A percentile compares a stretch with the other conserved stretches of the same genome.
These are phyloP conservation scores for Penicillium rolfsii DNA, from an alignment of 2,329 filamentous ascomycete genomes.

Conservation along the genomic window DNA sequence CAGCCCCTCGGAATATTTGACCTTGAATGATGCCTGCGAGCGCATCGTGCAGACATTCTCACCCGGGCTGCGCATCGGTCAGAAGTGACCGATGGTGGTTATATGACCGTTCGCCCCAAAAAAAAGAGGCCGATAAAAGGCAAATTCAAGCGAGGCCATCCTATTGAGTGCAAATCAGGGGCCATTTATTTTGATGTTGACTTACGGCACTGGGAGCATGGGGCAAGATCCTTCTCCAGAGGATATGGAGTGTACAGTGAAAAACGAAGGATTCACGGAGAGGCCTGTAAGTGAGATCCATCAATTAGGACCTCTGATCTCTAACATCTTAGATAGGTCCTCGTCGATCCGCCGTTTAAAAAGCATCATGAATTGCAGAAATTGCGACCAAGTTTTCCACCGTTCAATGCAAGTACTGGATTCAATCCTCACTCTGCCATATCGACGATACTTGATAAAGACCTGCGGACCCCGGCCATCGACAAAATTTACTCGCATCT, in stretches of 20 bases:
- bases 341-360: neutral
- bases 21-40: neutral
- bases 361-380: slow-evolving; percentile 1
- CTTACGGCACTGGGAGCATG: neutral
- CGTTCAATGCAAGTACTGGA: neutral
- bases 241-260: neutral
- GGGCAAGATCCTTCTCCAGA: neutral
- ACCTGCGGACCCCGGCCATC: slow-evolving; percentile 1
- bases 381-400: neutral
- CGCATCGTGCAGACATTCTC: neutral
- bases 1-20: neutral
- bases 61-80: neutral
- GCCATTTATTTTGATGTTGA: neutral
- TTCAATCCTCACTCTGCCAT: neutral
- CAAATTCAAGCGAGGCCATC: neutral
- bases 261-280: neutral
- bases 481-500: slow-evolving; percentile 8
- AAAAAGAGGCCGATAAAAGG: neutral
- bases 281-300: neutral
- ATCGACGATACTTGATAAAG: neutral
- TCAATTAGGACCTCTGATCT: neutral
- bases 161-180: neutral
- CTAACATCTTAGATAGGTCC: neutral
- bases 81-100: neutral
- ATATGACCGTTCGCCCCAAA: neutral